Conservation (phyloP, 2,329 filamentous ascomycete genomes). For the Geoglossum cookeanum region DNA sequence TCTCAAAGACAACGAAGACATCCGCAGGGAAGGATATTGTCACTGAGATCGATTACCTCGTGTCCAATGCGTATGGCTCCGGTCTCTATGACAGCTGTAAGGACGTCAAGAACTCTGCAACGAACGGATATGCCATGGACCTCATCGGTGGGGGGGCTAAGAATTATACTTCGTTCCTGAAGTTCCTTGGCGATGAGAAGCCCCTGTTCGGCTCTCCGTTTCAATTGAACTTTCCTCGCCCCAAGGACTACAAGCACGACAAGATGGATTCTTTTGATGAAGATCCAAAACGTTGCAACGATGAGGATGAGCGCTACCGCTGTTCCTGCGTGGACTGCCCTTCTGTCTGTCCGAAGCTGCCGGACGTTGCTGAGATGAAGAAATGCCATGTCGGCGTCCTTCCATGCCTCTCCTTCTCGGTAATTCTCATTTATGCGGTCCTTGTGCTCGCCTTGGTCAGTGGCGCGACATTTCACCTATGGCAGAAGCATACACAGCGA, state of each 20-base stretch:
- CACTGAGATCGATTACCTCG: slow-evolving; percentile 74
- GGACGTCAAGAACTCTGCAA: slow-evolving; percentile 93
- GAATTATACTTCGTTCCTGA: slow-evolving; percentile 70
- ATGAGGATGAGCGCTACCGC: slow-evolving; percentile 64
- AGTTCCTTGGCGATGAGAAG: slow-evolving; percentile 87
- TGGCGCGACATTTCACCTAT: slow-evolving; percentile 55
- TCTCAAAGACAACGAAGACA: slow-evolving; percentile 49
- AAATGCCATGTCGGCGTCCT: slow-evolving; percentile 69
- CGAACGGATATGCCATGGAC: slow-evolving; percentile 84
- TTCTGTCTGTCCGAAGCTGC: slow-evolving; percentile 63
- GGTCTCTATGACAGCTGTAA: slow-evolving; percentile 97
- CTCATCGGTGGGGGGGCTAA: slow-evolving; percentile 91
- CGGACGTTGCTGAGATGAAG: slow-evolving; percentile 47
- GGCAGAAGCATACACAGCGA: slow-evolving; percentile 50
- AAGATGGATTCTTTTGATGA: slow-evolving; percentile 56
- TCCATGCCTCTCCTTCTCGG: slow-evolving; percentile 86
- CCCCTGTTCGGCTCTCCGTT: slow-evolving; percentile 74
- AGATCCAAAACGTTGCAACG: slow-evolving; percentile 71
- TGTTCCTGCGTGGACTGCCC: slow-evolving; percentile 92
- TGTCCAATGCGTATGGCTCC: slow-evolving; percentile 64
- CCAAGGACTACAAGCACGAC: slow-evolving; percentile 36
- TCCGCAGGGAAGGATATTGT: slow-evolving; percentile 43
- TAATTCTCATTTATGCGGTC: slow-evolving; percentile 68
- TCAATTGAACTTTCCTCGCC: slow-evolving; percentile 80
- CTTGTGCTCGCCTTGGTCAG: slow-evolving; percentile 49